Conservation (phyloP, 2,329 filamentous ascomycete species). For the Endocalyx cinctus region DNA sequence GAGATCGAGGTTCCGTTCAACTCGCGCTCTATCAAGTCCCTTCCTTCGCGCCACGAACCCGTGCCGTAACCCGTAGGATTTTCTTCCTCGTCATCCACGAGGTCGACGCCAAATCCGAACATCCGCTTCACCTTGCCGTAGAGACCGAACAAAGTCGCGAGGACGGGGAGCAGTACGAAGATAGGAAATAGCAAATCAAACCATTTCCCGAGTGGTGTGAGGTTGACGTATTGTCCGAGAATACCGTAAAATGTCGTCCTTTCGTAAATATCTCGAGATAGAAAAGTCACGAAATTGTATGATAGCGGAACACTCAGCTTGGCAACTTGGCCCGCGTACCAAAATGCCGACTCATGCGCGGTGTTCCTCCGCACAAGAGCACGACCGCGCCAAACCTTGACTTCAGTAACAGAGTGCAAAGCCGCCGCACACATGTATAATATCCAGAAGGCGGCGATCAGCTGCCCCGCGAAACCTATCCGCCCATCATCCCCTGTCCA, state of each 20-base stretch:
- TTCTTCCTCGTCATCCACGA: slow-evolving; percentile 70
- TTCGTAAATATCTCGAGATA: slow-evolving; percentile 66
- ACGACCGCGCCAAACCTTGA: slow-evolving; percentile 95
- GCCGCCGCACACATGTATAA: slow-evolving; percentile 94
- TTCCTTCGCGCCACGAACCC: slow-evolving; percentile 86
- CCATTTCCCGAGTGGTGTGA: slow-evolving; percentile 75
- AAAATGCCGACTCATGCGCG: slow-evolving; percentile 87
- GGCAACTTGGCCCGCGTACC: slow-evolving; percentile 91
- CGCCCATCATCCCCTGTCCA: slow-evolving; percentile 66
- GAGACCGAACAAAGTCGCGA: slow-evolving; percentile 81
- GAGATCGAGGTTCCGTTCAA: slow-evolving; percentile 59
- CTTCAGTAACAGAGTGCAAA: slow-evolving; percentile 80
- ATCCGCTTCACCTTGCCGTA: slow-evolving; percentile 76
- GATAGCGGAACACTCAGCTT: slow-evolving; percentile 87
- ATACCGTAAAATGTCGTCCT: slow-evolving; percentile 85
- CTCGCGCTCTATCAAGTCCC: slow-evolving; percentile 85
- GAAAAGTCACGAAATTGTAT: slow-evolving; percentile 94
- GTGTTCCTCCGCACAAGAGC: slow-evolving; percentile 88
- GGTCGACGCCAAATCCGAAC: slow-evolving; percentile 70
- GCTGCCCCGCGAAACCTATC: slow-evolving; percentile 81
- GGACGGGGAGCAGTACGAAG: slow-evolving; percentile 79
- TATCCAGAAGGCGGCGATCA: slow-evolving; percentile 82
- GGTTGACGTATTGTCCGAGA: slow-evolving; percentile 74
- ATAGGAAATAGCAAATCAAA: slow-evolving; percentile 89
- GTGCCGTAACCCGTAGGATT: slow-evolving; percentile 64